Evolutionary conservation across 2,329 filamentous ascomycete genomes (phyloP).

Genomic region (Diaporthe ampelina): DNA sequence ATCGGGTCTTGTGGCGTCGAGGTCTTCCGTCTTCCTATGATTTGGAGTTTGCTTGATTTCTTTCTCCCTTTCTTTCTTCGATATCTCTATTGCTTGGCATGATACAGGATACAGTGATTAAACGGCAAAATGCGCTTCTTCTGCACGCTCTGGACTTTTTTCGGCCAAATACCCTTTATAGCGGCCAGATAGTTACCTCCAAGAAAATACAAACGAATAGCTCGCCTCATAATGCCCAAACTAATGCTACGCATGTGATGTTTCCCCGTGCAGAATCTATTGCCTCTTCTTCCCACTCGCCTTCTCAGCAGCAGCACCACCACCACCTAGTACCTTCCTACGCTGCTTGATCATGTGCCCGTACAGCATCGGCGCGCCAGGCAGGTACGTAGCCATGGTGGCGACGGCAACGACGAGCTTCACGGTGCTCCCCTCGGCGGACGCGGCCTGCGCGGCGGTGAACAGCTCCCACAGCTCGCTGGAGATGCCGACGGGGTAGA

Average conservation of each 20-base stretch:
- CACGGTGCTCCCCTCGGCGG: constrained; percentile 49
- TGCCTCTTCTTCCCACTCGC: constrained; percentile 58
- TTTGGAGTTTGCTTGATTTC: not conserved
- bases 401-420: constrained; percentile 43
- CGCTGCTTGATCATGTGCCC: constrained; percentile 96
- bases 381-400: constrained; percentile 44
- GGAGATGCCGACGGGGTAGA: constrained; percentile 92
- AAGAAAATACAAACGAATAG: constrained; percentile 10
- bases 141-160: not conserved
- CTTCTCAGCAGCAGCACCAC: not conserved
- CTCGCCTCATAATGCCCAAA: not conserved
- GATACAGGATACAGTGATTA: constrained; percentile 18
- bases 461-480: constrained; percentile 90
- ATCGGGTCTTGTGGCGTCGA: not conserved
- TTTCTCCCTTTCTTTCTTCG: not conserved
- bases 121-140: not conserved
- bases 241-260: not conserved
- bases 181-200: not conserved
- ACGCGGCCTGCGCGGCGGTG: constrained; percentile 72
- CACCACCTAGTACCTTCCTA: constrained; percentile 78
- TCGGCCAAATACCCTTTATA: constrained; percentile 37
- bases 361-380: constrained; percentile 85
- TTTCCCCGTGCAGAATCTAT: constrained; percentile 42
- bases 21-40: not conserved
- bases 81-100: constrained; percentile 27